phyloP scores from a whole-genome alignment of 2,329 filamentous ascomycete species.

The Endocalyx cinctus region DNA sequence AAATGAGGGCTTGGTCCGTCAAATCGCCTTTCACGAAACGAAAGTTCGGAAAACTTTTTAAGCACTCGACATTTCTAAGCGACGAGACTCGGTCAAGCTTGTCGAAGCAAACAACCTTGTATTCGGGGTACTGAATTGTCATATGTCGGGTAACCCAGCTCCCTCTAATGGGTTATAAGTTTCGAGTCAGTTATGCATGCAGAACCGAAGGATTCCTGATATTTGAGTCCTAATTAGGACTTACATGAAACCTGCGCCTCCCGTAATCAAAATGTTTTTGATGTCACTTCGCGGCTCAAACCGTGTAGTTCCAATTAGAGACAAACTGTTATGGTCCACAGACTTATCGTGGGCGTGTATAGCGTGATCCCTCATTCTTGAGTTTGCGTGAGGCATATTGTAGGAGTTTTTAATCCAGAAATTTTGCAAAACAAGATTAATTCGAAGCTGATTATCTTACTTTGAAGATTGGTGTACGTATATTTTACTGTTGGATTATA shows the following conservation, averaged over 20 bases:
- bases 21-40: slow-evolving; percentile 2
- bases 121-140: slow-evolving; percentile 1
- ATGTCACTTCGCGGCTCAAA: slow-evolving; percentile 1
- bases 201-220: too few relatives aligned
- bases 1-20: not conserved
- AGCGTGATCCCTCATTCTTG: not conserved
- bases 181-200: too few relatives aligned
- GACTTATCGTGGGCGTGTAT: not conserved
- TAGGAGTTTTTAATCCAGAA: too few relatives aligned
- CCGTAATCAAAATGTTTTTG: slow-evolving; percentile 1
- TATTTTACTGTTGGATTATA: too few relatives aligned
- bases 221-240: too few relatives aligned
- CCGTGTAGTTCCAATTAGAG: slow-evolving; percentile 1
- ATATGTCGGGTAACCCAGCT: slow-evolving; percentile 2
- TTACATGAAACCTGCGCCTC: slow-evolving; percentile 2
- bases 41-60: slow-evolving; percentile 1
- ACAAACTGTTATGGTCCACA: not conserved
- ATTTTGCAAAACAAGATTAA: too few relatives aligned
- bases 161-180: not conserved
- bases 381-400: slow-evolving; percentile 1
- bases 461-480: too few relatives aligned
- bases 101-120: slow-evolving; percentile 3
- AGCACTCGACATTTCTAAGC: not conserved
- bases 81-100: slow-evolving; percentile 2
- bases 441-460: too few relatives aligned